These are phyloP conservation scores for Pyrenochaeta sp. DNA, from an alignment of 2,329 filamentous ascomycete species.

Conservation along the genomic window DNA sequence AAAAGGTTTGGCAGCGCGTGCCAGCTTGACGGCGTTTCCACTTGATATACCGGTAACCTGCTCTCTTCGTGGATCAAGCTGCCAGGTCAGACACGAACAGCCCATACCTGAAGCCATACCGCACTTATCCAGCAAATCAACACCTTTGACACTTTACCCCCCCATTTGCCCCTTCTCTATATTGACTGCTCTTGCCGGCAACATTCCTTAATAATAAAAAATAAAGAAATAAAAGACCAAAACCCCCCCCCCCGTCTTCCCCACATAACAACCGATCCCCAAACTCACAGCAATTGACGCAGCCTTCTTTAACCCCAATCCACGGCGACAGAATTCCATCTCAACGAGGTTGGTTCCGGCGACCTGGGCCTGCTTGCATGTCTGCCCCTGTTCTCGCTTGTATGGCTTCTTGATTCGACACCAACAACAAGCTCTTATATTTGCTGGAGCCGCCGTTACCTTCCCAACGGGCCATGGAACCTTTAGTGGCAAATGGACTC, in stretches of 20 bases:
- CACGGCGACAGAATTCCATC: constrained; percentile 16
- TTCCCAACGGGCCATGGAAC: not conserved
- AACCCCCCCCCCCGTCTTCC: too few relatives aligned
- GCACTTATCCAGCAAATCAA: constrained; percentile 19
- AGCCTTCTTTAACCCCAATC: constrained; percentile 13
- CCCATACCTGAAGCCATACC: not conserved
- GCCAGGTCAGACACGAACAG: not conserved
- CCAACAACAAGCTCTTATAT: constrained; percentile 10
- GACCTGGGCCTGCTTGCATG: constrained; percentile 29
- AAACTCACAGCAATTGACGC: constrained; percentile 3
- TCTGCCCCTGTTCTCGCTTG: constrained; percentile 25
- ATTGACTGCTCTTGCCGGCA: constrained; percentile 19
- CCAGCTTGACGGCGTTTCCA: not conserved
- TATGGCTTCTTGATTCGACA: constrained; percentile 25
- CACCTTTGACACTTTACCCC: not conserved
- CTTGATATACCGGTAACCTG: not conserved
- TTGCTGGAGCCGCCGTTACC: constrained; percentile 8
- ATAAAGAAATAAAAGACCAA: too few relatives aligned
- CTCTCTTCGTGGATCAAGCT: not conserved
- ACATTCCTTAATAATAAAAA: too few relatives aligned
- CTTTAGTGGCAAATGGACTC: not conserved
- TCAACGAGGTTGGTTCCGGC: constrained; percentile 20
- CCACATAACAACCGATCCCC: constrained; percentile 1
- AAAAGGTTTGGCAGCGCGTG: constrained; percentile 1
- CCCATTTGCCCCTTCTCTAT: constrained; percentile 10